A percentile compares a stretch with the other conserved stretches of the same genome.
These are phyloP conservation scores for Somion occarium DNA, from an alignment of 1,284 basidiomycete species.

Conservation along the genomic window DNA sequence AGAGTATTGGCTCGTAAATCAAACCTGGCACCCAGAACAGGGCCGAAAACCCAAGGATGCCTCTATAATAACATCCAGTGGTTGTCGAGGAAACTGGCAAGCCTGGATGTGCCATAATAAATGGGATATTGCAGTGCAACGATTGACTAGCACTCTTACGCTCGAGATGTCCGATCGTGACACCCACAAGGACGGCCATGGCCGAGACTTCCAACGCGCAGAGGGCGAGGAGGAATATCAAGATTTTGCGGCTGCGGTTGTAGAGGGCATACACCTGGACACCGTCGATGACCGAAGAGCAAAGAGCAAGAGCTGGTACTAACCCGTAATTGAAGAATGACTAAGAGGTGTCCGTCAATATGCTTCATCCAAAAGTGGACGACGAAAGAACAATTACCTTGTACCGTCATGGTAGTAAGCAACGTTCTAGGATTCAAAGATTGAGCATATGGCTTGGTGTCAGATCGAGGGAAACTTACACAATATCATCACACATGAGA, in stretches of 20 bases:
- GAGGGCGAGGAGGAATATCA: constrained; percentile 13
- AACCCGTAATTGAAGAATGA: constrained; percentile 16
- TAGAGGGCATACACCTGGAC: constrained; percentile 25
- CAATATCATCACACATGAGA: constrained; percentile 16
- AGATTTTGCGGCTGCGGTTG: constrained; percentile 15
- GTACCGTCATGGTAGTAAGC: constrained; percentile 14
- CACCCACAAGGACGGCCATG: constrained; percentile 20
- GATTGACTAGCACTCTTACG: constrained; percentile 10
- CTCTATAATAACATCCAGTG: constrained; percentile 23
- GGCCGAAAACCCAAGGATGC: constrained; percentile 18
- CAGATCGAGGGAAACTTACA: constrained; percentile 8
- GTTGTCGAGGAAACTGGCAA: constrained; percentile 22
- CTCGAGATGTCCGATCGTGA: constrained; percentile 19
- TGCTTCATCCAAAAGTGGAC: background rate
- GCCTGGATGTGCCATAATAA: constrained; percentile 8
- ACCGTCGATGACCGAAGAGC: background rate
- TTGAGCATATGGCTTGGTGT: background rate
- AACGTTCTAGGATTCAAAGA: constrained; percentile 9
- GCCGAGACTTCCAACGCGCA: constrained; percentile 15
- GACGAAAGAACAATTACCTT: constrained; percentile 11
- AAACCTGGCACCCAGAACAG: constrained; percentile 25
- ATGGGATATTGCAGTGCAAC: background rate
- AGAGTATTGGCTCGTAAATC: constrained; percentile 24
- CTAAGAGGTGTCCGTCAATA: background rate
- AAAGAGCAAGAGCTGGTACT: background rate